Evolutionary conservation across 1,139 yeast species (phyloP).

Genomic region (Debaryomyces coudertii): DNA sequence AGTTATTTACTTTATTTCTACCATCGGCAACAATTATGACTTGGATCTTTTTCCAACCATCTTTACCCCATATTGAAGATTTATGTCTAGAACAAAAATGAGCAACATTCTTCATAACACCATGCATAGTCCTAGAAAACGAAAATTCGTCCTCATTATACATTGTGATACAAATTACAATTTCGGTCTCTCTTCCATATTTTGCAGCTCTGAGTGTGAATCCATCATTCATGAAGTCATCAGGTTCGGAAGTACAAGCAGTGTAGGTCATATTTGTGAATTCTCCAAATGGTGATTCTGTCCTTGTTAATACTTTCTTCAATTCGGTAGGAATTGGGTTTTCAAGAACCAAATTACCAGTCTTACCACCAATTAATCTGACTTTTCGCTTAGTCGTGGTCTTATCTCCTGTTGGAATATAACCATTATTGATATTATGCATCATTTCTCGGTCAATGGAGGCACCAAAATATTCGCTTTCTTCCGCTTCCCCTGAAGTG

Average conservation of each 20-base stretch:
- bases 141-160: conserved; percentile 91
- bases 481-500: conserved; percentile 25
- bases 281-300: conserved; percentile 80
- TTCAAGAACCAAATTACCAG: conserved; percentile 83
- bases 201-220: conserved; percentile 84
- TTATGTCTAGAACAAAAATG: conserved; percentile 79
- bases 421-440: conserved; percentile 46
- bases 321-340: conserved; percentile 92
- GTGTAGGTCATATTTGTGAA: conserved; percentile 93
- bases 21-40: conserved; percentile 93
- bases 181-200: conserved; percentile 84
- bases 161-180: conserved; percentile 91
- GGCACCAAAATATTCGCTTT: conserved; percentile 45
- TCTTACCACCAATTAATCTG: conserved; percentile 57
- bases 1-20: conserved; percentile 78
- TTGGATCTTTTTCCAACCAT: conserved; percentile 94
- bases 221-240: conserved; percentile 76
- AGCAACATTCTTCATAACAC: conserved; percentile 89
- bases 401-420: conserved; percentile 41
- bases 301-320: conserved; percentile 72
- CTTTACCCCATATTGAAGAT: conserved; percentile 90
- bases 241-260: conserved; percentile 90
- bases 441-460: conserved; percentile 51
- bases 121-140: conserved; percentile 89
- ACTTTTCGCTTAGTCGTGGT: conserved; percentile 53